Percentiles rank a stretch among this genome's conserved stretches.
Conservation (phyloP, 1,284 basidiomycete species). For the Ceratobasidium sp. region DNA sequence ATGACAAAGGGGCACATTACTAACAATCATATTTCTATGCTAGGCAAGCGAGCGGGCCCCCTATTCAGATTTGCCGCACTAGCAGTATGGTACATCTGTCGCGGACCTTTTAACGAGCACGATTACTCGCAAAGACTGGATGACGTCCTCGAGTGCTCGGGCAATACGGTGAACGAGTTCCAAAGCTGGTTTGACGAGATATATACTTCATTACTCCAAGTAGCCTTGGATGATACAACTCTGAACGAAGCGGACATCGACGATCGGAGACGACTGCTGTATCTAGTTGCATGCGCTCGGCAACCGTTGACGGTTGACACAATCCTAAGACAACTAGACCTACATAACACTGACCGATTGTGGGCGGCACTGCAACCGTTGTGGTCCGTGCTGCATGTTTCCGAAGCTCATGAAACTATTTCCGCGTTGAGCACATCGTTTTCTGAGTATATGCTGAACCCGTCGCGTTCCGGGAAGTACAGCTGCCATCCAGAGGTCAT, state of each 20-base stretch:
- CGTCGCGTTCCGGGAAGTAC: neutral
- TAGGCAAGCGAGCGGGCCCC: neutral
- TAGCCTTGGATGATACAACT: neutral
- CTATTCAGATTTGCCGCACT: constrained; percentile 26
- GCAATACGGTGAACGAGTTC: neutral
- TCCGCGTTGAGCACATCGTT: constrained; percentile 14
- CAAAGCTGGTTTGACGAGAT: neutral
- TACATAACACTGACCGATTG: neutral
- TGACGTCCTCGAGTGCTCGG: neutral
- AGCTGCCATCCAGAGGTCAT: neutral
- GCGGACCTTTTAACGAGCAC: neutral
- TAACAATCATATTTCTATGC: too few relatives aligned
- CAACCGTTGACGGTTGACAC: constrained; percentile 1
- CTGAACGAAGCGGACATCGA: neutral
- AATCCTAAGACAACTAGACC: too few relatives aligned
- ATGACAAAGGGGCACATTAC: neutral
- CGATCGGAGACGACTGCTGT: constrained; percentile 1
- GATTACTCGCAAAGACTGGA: neutral
- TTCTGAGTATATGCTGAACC: constrained; percentile 5
- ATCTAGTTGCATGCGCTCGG: constrained; percentile 6
- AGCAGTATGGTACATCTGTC: constrained; percentile 10
- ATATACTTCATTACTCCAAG: neutral
- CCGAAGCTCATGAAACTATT: neutral
- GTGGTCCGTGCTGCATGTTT: constrained; percentile 18
- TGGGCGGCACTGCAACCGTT: constrained; percentile 4